Conservation (phyloP, 2,329 filamentous ascomycete species). For the Apiospora koreana region DNA sequence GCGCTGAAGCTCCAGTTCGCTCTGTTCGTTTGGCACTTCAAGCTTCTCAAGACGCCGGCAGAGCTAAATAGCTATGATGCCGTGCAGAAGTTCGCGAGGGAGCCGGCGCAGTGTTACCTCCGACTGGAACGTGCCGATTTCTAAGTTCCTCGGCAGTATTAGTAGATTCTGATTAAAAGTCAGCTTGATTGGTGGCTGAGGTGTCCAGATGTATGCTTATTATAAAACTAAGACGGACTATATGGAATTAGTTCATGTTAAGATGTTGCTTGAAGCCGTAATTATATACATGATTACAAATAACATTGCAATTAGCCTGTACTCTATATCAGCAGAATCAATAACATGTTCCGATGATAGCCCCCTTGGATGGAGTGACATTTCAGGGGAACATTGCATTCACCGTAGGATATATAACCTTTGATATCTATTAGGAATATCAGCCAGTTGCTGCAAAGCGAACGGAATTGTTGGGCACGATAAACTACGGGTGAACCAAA, state of each 20-base stretch:
- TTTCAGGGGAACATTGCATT: neutral
- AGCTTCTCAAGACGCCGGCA: constrained; percentile 12
- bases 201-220: neutral
- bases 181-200: neutral
- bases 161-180: neutral
- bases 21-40: constrained; percentile 22
- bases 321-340: neutral
- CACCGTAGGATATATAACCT: too few relatives aligned
- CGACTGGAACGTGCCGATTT: neutral
- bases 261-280: neutral
- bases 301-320: neutral
- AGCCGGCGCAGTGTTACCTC: constrained; percentile 12
- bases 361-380: neutral
- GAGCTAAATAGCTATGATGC: constrained; percentile 12
- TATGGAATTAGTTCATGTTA: neutral
- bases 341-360: neutral
- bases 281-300: neutral
- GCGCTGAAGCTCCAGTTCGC: constrained; percentile 19
- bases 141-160: neutral
- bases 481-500: neutral
- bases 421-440: too few relatives aligned
- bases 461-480: neutral
- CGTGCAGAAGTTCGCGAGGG: neutral
- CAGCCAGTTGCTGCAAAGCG: neutral
- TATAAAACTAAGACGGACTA: neutral